Conservation (phyloP, 1,139 yeast species). For the Blastobotrys buckinghamii region DNA sequence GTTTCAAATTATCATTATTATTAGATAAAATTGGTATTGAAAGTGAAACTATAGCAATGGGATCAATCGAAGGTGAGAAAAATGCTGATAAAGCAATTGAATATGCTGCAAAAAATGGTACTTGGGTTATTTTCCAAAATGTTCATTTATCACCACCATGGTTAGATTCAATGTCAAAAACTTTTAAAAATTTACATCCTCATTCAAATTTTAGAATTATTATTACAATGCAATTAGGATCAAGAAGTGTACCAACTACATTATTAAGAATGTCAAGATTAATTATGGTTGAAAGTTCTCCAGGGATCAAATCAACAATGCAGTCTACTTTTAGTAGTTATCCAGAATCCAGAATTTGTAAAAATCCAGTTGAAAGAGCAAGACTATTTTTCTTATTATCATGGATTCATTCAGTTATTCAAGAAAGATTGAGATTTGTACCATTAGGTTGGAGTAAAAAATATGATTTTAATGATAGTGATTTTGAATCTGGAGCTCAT, state of each 20-base stretch:
- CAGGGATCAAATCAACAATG: conserved; percentile 52
- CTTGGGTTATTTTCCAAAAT: conserved; percentile 74
- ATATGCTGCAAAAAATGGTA: conserved; percentile 41
- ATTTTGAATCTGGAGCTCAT: conserved; percentile 48
- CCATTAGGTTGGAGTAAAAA: conserved; percentile 57
- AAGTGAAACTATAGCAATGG: conserved; percentile 58
- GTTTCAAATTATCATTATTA: conserved; percentile 45
- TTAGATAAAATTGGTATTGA: conserved; percentile 32
- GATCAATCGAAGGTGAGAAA: conserved; percentile 61
- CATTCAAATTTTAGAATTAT: conserved; percentile 45
- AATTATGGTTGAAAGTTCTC: conserved; percentile 53
- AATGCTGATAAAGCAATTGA: conserved; percentile 52
- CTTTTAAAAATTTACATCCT: conserved; percentile 32
- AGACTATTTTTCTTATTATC: conserved; percentile 50
- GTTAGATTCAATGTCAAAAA: conserved; percentile 50
- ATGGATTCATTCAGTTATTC: conserved; percentile 66
- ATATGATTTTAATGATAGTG: conserved; percentile 74
- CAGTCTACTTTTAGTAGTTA: conserved; percentile 33
- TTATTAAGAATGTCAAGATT: conserved; percentile 49
- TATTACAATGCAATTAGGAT: conserved; percentile 48
- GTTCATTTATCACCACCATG: conserved; percentile 66
- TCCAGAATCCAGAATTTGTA: conserved; percentile 19
- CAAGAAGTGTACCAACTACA: conserved; percentile 47
- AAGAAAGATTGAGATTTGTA: conserved; percentile 52
- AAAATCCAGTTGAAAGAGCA: conserved; percentile 41